phyloP scores from a whole-genome alignment of 2,329 filamentous ascomycete genomes.

The Verticillium longisporum region DNA sequence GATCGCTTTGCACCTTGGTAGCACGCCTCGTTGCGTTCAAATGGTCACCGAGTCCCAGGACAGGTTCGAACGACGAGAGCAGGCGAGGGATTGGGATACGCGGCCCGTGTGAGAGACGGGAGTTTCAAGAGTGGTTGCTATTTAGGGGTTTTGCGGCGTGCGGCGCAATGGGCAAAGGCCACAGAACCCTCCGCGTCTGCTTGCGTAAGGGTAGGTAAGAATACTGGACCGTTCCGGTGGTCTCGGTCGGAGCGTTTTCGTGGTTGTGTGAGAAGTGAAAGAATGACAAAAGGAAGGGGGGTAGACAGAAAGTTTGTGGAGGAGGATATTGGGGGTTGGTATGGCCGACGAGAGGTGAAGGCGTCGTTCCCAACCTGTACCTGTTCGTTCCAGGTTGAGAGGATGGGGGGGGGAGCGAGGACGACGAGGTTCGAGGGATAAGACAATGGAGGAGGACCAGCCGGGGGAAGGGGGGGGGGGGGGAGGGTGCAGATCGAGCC shows the following conservation, averaged over 20 bases:
- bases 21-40: not conserved
- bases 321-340: not conserved
- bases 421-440: not conserved
- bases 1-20: not conserved
- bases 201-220: not conserved
- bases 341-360: not conserved
- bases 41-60: not conserved
- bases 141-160: not conserved
- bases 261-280: not conserved
- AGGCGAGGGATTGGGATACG: not conserved
- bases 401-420: not conserved
- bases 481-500: not conserved
- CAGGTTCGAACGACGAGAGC: not conserved
- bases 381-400: not conserved
- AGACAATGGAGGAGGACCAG: not conserved
- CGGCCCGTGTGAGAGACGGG: not conserved
- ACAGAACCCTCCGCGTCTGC: not conserved
- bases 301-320: not conserved
- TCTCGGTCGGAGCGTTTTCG: not conserved
- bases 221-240: not conserved
- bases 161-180: not conserved
- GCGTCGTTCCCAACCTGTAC: not conserved
- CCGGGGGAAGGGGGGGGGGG: not conserved
- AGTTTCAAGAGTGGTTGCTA: not conserved
- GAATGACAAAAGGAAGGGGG: not conserved